Evolutionary conservation across 495 filamentous ascomycete species (phyloP).

Genomic region (Penicillium tannophilum): DNA sequence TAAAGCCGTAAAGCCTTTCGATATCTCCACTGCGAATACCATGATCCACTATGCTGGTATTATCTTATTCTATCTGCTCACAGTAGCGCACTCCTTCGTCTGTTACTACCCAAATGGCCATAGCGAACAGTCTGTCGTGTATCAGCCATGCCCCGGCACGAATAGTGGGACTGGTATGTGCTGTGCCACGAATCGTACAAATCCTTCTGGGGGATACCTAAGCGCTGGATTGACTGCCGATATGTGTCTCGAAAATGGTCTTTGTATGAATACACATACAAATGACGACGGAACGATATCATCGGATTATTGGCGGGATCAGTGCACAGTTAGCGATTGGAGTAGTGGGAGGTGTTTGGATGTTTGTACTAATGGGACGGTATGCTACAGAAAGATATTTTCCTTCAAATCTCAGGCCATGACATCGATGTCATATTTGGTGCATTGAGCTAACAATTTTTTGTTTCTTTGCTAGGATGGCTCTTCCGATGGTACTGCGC

Average conservation of each 20-base stretch:
- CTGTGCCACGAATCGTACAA: slow-evolving; percentile 3
- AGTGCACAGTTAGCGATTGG: slow-evolving; percentile 1
- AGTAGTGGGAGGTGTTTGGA: slow-evolving; percentile 5
- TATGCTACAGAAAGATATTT: background rate
- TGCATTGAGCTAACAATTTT: too few relatives aligned
- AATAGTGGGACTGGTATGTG: background rate
- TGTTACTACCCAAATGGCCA: slow-evolving; percentile 3
- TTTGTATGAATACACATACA: slow-evolving; percentile 1
- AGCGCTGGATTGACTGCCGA: slow-evolving; percentile 2
- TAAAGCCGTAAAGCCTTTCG: too few relatives aligned
- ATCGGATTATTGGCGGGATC: slow-evolving; percentile 2
- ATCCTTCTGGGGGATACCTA: background rate
- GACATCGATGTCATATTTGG: too few relatives aligned
- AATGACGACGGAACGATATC: background rate
- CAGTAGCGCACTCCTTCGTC: too few relatives aligned
- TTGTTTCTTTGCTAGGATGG: too few relatives aligned
- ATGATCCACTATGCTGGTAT: too few relatives aligned
- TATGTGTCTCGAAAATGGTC: slow-evolving; percentile 4
- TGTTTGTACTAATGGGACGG: background rate
- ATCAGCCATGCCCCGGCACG: background rate
- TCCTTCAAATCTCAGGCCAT: too few relatives aligned
- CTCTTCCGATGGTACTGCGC: background rate
- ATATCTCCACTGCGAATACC: too few relatives aligned
- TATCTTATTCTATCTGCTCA: too few relatives aligned
- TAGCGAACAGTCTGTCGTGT: background rate